These are phyloP conservation scores for Scolecobasidium constrictum DNA, from an alignment of 2,329 filamentous ascomycete genomes.

Conservation along the genomic window DNA sequence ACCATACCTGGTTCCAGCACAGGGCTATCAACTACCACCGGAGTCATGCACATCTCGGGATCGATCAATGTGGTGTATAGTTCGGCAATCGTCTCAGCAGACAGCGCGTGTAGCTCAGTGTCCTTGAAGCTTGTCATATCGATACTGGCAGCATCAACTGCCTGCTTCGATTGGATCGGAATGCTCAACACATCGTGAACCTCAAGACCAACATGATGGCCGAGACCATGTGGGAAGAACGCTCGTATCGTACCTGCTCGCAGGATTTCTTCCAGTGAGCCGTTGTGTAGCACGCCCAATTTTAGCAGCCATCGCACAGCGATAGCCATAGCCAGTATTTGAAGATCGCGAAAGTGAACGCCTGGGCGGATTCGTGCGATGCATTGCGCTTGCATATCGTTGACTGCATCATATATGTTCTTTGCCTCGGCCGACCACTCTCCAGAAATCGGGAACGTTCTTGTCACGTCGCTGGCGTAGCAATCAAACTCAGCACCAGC, in stretches of 20 bases:
- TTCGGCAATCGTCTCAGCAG: neutral
- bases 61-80: conserved; percentile 6
- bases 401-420: conserved; percentile 66
- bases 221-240: conserved; percentile 85
- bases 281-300: conserved; percentile 61
- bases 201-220: conserved; percentile 86
- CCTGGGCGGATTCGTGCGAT: conserved; percentile 60
- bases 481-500: conserved; percentile 76
- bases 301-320: conserved; percentile 59
- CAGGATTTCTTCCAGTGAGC: conserved; percentile 58
- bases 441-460: conserved; percentile 71
- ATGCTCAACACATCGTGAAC: conserved; percentile 55
- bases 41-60: neutral
- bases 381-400: conserved; percentile 69
- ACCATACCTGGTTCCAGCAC: conserved; percentile 41
- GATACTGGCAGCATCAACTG: neutral
- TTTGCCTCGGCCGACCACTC: conserved; percentile 58
- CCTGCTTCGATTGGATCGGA: neutral
- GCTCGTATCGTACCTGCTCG: conserved; percentile 70
- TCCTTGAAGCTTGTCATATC: neutral
- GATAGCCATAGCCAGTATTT: conserved; percentile 61
- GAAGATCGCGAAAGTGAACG: conserved; percentile 58
- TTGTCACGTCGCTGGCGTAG: conserved; percentile 84
- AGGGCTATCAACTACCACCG: neutral
- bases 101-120: neutral